Conservation (phyloP, 2,329 filamentous ascomycete genomes). For the Bipolaris sorokiniana region DNA sequence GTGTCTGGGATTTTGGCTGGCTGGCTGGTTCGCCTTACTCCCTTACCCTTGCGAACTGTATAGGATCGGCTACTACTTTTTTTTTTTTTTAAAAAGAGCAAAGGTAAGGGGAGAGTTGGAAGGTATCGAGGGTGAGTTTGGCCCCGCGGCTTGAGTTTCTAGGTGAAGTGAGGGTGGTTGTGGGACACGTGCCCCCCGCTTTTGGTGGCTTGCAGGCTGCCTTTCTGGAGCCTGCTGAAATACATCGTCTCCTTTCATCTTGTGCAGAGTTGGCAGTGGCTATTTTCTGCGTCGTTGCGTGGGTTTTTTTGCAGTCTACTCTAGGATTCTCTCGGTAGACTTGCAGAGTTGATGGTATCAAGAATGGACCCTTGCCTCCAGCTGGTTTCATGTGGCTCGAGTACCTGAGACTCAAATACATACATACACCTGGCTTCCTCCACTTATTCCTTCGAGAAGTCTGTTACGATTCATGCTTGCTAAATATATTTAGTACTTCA, state of each 20-base stretch:
- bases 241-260: not conserved
- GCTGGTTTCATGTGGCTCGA: not conserved
- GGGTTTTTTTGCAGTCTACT: not conserved
- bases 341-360: not conserved
- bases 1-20: not conserved
- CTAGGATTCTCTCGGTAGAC: not conserved
- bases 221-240: not conserved
- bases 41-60: too few relatives aligned
- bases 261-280: not conserved
- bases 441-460: not conserved
- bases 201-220: not conserved
- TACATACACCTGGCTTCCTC: not conserved
- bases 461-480: too few relatives aligned
- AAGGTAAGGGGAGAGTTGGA: not conserved
- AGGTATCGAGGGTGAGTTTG: not conserved
- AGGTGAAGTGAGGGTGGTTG: not conserved
- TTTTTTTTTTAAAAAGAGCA: too few relatives aligned
- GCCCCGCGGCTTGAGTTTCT: not conserved
- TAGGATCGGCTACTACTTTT: too few relatives aligned
- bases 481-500: too few relatives aligned
- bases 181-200: constrained; percentile 3
- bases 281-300: not conserved
- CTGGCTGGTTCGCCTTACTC: not conserved
- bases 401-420: not conserved
- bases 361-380: not conserved